Evolutionary conservation across 805 yeast species (phyloP).

Genomic region (Wickerhamiella domercqiae): DNA sequence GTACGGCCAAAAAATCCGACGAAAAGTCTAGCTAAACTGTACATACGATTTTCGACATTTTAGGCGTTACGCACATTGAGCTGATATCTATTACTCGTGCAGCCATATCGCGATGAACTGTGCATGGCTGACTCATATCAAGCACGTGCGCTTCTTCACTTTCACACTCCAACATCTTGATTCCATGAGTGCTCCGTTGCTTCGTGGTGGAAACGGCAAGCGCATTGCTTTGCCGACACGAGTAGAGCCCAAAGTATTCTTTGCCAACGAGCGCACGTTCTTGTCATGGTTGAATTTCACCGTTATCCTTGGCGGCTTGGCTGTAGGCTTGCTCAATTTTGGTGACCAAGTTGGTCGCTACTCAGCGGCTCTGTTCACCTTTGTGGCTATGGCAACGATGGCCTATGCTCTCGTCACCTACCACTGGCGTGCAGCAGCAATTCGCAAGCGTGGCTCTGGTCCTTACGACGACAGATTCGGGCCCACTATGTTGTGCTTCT

Average conservation of each 20-base stretch:
- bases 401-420: slow-evolving; percentile 85
- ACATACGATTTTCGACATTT: too few species aligned
- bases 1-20: too few species aligned
- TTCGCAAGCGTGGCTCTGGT: slow-evolving; percentile 92
- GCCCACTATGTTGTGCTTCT: slow-evolving; percentile 92
- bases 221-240: slow-evolving; percentile 96
- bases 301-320: slow-evolving; percentile 92
- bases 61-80: too few species aligned
- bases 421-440: slow-evolving; percentile 99
- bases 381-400: slow-evolving; percentile 97
- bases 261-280: slow-evolving; percentile 97
- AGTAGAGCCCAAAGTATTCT: slow-evolving; percentile 97
- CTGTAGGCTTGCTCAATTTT: slow-evolving; percentile 88
- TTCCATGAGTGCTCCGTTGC: slow-evolving; percentile 38
- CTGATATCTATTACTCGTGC: too few species aligned
- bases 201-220: slow-evolving; percentile 65
- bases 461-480: slow-evolving; percentile 99
- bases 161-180: too few species aligned
- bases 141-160: too few species aligned
- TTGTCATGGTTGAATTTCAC: slow-evolving; percentile 97
- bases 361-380: slow-evolving; percentile 84
- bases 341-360: slow-evolving; percentile 90
- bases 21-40: too few species aligned
- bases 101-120: too few species aligned
- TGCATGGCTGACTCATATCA: too few species aligned